Evolutionary conservation across 192 early-diverging fungal species (phyloP), one percentile per base, ranked within the genome.

Genomic region (Podila epicladia): DNA sequence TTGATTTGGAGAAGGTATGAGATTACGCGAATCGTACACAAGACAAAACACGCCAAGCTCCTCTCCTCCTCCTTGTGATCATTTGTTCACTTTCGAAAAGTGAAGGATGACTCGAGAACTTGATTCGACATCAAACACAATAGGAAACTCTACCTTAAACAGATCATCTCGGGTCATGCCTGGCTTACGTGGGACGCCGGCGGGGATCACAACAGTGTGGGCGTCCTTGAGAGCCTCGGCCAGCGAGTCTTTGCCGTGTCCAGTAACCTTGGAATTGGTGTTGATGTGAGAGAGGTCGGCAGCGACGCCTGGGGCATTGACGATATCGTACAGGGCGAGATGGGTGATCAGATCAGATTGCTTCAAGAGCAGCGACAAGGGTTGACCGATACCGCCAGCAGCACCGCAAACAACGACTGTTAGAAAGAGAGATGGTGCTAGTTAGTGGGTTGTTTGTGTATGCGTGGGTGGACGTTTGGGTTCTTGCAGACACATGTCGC

Each of bases 151-250:
- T 78, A 85, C 84, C 88, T 97, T 97, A 92, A 99, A 99, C 61
- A 99, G 87, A 83, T 99, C 97, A 85, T 99, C 96, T 79, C 97
- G 93, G 65, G 97, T 96, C 97, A 99, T 99, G 49, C 96, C 96
- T 58, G 96, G 97, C 91, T 97, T 97, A 82, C 97, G 91, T 64
- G 97, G 97, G 13, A 99, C 95, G 60, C 97, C 97, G 58, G 97
- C 97, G 58, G 97, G 96, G 80, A 99, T 97, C 33, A 97, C 93
- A 62, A 97, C 93, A 63, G 93, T 75, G 51, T 93, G 74, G 7
- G 85, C 71, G 33, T 73, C 87, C 13, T 59, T 26, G 33, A 87
- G 61, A 29, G 86, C 82, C 29, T 83, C 79, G 20, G 75, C 73
- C 38, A 87, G 65, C n/a, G 84, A 67, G 33, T 82, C 82, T 58